Evolutionary conservation across 192 early-diverging fungal species (phyloP), one percentile per base, ranked within the genome.

Genomic region (Podila minutissima): DNA sequence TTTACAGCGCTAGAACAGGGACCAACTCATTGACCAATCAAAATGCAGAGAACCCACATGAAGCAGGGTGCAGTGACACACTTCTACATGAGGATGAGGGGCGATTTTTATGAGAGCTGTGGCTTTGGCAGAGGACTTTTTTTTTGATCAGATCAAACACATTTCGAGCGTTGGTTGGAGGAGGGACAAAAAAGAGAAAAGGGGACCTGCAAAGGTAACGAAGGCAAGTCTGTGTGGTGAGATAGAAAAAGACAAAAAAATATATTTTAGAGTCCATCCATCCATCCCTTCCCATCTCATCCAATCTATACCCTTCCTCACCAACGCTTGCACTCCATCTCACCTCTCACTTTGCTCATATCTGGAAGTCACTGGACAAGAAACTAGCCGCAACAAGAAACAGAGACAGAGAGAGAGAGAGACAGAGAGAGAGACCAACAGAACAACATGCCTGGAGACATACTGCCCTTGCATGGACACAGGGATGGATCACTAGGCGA

Each of bases 381-480:
- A 7, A 22, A 20, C 17, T 8, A 53, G 50, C 50, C 17, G 17
- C 6, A 26, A 26, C n/a, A 55, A 55, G 53, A 55, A 24, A 10
- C 19, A 53, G 5, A 51, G 15, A 53, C 50, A 22, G 3, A 46
- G 41, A 46, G 41, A 46, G 5, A 51, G 49, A 53, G 11, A 22
- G 15, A 46, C 8, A 51, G 49, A 53, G 0, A 22, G 15, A 46
- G 41, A 46, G 41, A 46, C 41, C 12, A 17, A 46, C 13, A 46
- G 8, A 37, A 37, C 12, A 48, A 33, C 46, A 76, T 76, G 74
- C 66, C 71, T 46, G 38, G 66, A 81, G 71, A 72, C 32, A 66
- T 81, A 60, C 29, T 81, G 29, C 77, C 77, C n/a, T 55, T 81
- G 35, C 71, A 81, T 37, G 71, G 66, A 26, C 55, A 73, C 24